Conservation (phyloP, 345 rosid genomes). For the Citrus australasica region DNA sequence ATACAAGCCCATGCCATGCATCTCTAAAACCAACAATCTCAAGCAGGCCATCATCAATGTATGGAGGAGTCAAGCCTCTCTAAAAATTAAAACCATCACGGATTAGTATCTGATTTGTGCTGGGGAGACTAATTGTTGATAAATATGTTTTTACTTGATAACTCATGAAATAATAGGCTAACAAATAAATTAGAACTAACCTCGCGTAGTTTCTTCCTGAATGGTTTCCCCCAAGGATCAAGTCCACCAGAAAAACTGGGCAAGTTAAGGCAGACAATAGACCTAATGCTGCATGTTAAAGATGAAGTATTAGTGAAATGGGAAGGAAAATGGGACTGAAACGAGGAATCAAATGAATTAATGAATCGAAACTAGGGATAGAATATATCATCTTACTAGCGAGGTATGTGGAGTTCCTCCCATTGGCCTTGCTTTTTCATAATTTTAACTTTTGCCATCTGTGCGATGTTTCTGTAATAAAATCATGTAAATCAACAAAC, state of each 20-base stretch:
- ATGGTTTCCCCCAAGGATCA: slow-evolving; percentile 69
- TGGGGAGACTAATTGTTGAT: neutral
- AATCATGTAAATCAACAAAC: neutral
- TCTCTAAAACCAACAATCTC: slow-evolving; percentile 62
- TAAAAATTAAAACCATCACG: slow-evolving; percentile 11
- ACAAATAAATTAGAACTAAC: slow-evolving; percentile 33
- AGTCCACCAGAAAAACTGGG: slow-evolving; percentile 84
- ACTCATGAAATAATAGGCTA: neutral
- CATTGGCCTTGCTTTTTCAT: slow-evolving; percentile 52
- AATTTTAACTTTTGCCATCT: slow-evolving; percentile 48
- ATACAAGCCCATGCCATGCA: slow-evolving; percentile 56
- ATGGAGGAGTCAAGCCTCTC: slow-evolving; percentile 54
- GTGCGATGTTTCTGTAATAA: slow-evolving; percentile 53
- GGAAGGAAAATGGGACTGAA: neutral
- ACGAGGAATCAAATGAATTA: slow-evolving; percentile 5
- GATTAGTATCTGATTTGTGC: neutral
- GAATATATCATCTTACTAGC: slow-evolving; percentile 26
- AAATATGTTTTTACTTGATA: neutral
- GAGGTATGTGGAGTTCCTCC: slow-evolving; percentile 59
- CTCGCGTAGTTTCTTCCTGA: slow-evolving; percentile 34
- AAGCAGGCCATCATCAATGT: slow-evolving; percentile 53
- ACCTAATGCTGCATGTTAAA: slow-evolving; percentile 51
- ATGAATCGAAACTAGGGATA: neutral
- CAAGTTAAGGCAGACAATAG: slow-evolving; percentile 71
- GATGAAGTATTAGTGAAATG: slow-evolving; percentile 3